These are phyloP conservation scores for Plasmodium coatneyi DNA, from an alignment of 169 alveolate species.

Conservation along the genomic window DNA sequence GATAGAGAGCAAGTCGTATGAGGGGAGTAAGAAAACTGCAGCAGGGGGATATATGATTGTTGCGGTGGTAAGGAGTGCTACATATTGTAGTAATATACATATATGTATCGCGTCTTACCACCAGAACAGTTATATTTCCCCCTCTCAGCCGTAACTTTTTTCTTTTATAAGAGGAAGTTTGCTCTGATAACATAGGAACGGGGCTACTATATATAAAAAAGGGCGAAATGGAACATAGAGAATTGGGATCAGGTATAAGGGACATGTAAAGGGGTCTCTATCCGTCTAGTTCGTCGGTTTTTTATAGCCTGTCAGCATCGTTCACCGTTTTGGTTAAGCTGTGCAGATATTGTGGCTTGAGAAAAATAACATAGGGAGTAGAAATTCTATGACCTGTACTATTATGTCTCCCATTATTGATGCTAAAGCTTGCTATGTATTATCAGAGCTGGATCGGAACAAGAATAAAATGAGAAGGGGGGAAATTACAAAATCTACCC, in stretches of 20 bases:
- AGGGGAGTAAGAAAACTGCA: not conserved
- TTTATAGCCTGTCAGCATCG: not conserved
- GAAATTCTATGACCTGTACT: not conserved
- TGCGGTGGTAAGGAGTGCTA: constrained; percentile 50
- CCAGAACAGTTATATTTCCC: constrained; percentile 85
- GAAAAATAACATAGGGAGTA: not conserved
- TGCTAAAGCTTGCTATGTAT: constrained; percentile 80
- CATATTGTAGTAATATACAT: constrained; percentile 13
- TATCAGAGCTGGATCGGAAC: constrained; percentile 92
- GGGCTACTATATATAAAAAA: constrained; percentile 60
- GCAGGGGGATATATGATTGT: not conserved
- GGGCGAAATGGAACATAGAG: constrained; percentile 58
- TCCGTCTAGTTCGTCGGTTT: constrained; percentile 62
- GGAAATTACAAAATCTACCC: constrained; percentile 84
- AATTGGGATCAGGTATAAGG: not conserved
- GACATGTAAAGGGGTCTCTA: constrained; percentile 43
- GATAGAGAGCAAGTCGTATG: not conserved
- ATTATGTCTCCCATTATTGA: constrained; percentile 60
- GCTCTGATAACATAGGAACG: constrained; percentile 90
- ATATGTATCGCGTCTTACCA: constrained; percentile 87
- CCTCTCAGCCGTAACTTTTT: constrained; percentile 91
- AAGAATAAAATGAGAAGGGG: constrained; percentile 76
- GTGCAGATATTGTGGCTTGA: not conserved
- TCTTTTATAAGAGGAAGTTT: constrained; percentile 88
- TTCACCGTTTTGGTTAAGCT: constrained; percentile 1